Base-by-base conservation (phyloP, 352 stramenopile species). In the Phytophthora capsici region DNA sequence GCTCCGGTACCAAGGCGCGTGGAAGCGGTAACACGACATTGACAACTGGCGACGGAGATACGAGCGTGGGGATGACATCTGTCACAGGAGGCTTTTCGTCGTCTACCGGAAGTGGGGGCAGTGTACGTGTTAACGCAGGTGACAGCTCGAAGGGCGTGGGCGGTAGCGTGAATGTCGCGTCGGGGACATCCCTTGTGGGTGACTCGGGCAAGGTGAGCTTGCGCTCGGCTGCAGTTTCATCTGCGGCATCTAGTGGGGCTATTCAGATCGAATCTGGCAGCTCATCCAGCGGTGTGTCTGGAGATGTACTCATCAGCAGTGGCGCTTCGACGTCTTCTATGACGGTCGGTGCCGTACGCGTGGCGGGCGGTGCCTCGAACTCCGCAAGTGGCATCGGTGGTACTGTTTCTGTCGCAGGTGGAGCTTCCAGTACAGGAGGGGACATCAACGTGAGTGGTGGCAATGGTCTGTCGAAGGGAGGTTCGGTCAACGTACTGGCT, bases 41-140 rank as follows among this genome's bases (percentile, higher is more conserved):
- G 30, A 38, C 51, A 28, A 63, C 60, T 34, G 60, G 60, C n/a
- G 51, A 63, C n/a, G 54, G 51, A 19, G 61, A 69, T 16, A 55
- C 47, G 25, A 63, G 16, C 22, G 61, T 69, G n/a, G 61, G 61
- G 34, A 32, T 62, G 19, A 56, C 44, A 17, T 67, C 50, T 37
- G 55, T 67, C 22, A 52, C 43, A 12, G 58, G 57, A 57, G 59
- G 59, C 10, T 59, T 43, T 38, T 61, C 58, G 37, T 67, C 59
- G 34, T n/a, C n/a, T n/a, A 41, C 50, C 12, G 48, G 34, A 20
- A 61, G 19, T 57, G 59, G 59, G 34, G 61, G 52, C 30, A 37
- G 26, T 45, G 53, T 69, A 26, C 44, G 54, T 45, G 28, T 69
- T 20, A 23, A 19, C 17, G 52, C 52, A 13, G 61, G 61, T 13